These are phyloP conservation scores for Trametopsis cervina DNA, from an alignment of 768 basidiomycete genomes.

Conservation along the genomic window DNA sequence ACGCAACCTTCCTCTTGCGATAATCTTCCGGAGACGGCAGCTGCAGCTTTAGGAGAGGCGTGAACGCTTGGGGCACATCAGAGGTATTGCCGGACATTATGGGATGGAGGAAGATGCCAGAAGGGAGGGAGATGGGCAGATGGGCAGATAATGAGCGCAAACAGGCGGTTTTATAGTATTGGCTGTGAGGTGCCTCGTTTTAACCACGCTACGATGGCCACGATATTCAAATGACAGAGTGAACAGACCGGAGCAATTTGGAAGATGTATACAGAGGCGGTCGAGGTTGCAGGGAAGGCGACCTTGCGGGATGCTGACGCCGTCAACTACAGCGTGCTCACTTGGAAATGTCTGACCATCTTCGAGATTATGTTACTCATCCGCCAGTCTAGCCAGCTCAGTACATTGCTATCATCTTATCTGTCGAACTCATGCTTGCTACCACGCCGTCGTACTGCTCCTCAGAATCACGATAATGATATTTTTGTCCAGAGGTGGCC, in stretches of 20 bases:
- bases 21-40: constrained; percentile 78
- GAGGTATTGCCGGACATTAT: constrained; percentile 32
- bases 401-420: not conserved
- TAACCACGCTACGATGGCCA: constrained; percentile 1
- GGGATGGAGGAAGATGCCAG: constrained; percentile 3
- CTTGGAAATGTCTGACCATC: not conserved
- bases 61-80: constrained; percentile 24
- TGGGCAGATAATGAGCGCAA: too few relatives aligned
- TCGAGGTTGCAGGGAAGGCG: constrained; percentile 3
- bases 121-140: constrained; percentile 1
- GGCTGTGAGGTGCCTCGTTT: constrained; percentile 1
- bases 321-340: not conserved
- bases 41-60: constrained; percentile 41
- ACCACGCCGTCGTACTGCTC: too few relatives aligned
- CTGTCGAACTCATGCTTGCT: too few relatives aligned
- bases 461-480: too few relatives aligned
- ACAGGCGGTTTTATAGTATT: not conserved
- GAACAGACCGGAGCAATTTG: not conserved
- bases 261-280: not conserved
- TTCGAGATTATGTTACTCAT: not conserved
- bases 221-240: not conserved
- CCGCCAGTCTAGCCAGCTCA: not conserved
- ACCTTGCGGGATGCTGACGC: too few relatives aligned
- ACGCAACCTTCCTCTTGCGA: constrained; percentile 84
- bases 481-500: too few relatives aligned